Base-by-base conservation (phyloP, 2,329 filamentous ascomycete genomes). In the Magnaporthiopsis incrustans region DNA sequence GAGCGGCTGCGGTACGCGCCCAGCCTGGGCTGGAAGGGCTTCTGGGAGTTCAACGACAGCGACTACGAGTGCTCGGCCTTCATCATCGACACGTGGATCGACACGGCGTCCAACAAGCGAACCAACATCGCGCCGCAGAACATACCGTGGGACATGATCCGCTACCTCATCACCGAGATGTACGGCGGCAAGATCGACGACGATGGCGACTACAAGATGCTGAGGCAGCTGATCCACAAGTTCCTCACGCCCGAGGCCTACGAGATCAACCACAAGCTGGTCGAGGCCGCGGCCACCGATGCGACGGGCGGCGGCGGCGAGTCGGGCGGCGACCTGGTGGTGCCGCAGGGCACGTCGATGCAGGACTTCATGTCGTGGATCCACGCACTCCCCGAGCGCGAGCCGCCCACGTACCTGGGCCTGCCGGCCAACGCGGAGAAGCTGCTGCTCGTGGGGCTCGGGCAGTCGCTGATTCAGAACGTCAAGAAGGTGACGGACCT, bases 1-100 rank as follows among this genome's bases (percentile, higher is more conserved):
- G 95, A 99, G 76, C 85, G 96, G 70, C 81, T 99, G 67, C 89
- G 95, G 67, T 99, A 99, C 75, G 93, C 94, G 30, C 96, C 95
- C 0, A 94, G 85, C 65, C 81, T 99, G 64, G 95, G 95, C 66
- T 99, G 95, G 95, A 97, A 96, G 80, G 92, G 92, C 63, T 97
- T 97, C 83, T 99, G 96, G 95, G 96, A 99, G 77, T 99, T 99
- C 77, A 99, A 99, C 74, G 96, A 99, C 77, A 96, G 93, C 70
- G 95, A 99, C 90, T 98, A 98, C 77, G 94, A 99, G 83, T 99
- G 95, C 78, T 97, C 91, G 59, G 91, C 92, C 64, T 95, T 91
- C 76, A 96, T 99, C 68, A 92, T 98, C 69, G 95, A 99, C 73
- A 91, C 89, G 38, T 99, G 95, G 95, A 83, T 97, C 67, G 92